phyloP scores from a whole-genome alignment of 768 basidiomycete genomes.

The Termitomyces sp. region DNA sequence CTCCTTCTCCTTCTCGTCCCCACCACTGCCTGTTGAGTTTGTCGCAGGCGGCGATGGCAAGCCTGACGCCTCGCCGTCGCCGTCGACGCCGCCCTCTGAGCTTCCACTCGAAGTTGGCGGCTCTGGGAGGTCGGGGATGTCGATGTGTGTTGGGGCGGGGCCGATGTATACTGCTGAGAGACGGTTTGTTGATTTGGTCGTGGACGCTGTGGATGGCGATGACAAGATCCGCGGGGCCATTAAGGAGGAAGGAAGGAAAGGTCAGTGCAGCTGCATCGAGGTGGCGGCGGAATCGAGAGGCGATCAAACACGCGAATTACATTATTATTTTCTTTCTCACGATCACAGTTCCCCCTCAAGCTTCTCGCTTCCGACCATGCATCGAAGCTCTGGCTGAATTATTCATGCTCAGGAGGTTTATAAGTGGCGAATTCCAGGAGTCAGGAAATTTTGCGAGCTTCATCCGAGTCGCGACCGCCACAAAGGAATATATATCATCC shows the following conservation, averaged over 20 bases:
- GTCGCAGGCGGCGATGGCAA: slow-evolving; percentile 82
- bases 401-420: too few species aligned
- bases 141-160: slow-evolving; percentile 20
- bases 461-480: too few species aligned
- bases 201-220: slow-evolving; percentile 7
- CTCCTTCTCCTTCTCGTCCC: slow-evolving; percentile 10
- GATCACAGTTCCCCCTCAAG: too few species aligned
- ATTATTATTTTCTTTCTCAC: not conserved
- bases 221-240: slow-evolving; percentile 34
- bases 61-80: slow-evolving; percentile 40
- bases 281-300: not conserved
- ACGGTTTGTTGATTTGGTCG: slow-evolving; percentile 27
- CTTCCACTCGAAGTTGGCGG: slow-evolving; percentile 57
- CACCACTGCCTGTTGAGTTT: slow-evolving; percentile 72
- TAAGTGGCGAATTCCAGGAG: too few species aligned
- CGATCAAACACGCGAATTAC: not conserved
- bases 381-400: too few species aligned
- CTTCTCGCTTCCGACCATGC: too few species aligned
- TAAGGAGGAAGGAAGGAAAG: not conserved
- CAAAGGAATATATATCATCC: too few species aligned
- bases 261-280: not conserved
- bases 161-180: slow-evolving; percentile 40
- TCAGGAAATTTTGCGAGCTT: too few species aligned
- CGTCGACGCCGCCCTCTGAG: slow-evolving; percentile 16
- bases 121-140: slow-evolving; percentile 65